A percentile compares a stretch with the other conserved stretches of the same genome.
These are phyloP conservation scores for Selaginella moellendorffii DNA, from an alignment of 75 land plant species.

Conservation along the genomic window DNA sequence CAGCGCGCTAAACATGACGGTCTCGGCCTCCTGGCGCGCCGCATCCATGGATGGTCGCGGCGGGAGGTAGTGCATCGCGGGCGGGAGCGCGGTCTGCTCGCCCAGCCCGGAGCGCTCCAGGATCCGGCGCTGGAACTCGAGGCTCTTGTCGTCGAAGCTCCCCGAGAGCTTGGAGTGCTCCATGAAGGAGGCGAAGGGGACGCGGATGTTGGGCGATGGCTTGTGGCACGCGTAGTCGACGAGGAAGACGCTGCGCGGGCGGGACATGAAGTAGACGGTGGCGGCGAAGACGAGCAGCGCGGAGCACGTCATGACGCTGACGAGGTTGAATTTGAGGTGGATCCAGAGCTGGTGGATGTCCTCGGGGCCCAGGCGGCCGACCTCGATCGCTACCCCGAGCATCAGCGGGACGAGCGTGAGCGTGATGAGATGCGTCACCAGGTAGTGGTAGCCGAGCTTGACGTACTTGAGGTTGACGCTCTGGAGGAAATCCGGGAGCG, in stretches of 20 bases:
- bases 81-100: conserved; percentile 5
- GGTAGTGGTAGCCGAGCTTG: conserved; percentile 54
- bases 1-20: conserved; percentile 27
- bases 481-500: conserved; percentile 50
- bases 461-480: conserved; percentile 52
- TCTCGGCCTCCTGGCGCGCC: conserved; percentile 1
- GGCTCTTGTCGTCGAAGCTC: conserved; percentile 6
- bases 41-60: conserved; percentile 7
- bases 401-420: conserved; percentile 41
- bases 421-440: conserved; percentile 38
- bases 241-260: conserved; percentile 37
- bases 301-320: conserved; percentile 39
- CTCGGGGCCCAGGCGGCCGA: conserved; percentile 29
- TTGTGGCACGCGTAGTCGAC: conserved; percentile 45
- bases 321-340: conserved; percentile 45
- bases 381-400: conserved; percentile 34
- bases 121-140: conserved; percentile 2
- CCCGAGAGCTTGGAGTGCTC: conserved; percentile 7
- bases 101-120: conserved; percentile 6
- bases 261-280: conserved; percentile 35
- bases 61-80: conserved; percentile 2
- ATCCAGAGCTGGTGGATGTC: conserved; percentile 43
- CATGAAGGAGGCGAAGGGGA: conserved; percentile 5
- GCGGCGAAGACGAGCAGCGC: conserved; percentile 39
- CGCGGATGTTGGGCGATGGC: conserved; percentile 22